These are phyloP conservation scores for maize (Zea mays) DNA, from an alignment of 176 grass and related monocot species.

Conservation along the genomic window Zm-B73-REFERENCE-NAM-5.0 NC_050098.1:59445001-59445500, in stretches of 20 bases:
- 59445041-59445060: conserved; percentile 72
- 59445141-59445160: conserved; percentile 71
- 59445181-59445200: conserved; percentile 73
- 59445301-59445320: conserved; percentile 74
- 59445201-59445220: conserved; percentile 63
- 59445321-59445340: conserved; percentile 66
- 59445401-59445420: conserved; percentile 63
- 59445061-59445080: conserved; percentile 62
- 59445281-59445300: conserved; percentile 87
- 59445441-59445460: conserved; percentile 77
- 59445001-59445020: conserved; percentile 66
- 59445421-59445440: conserved; percentile 68
- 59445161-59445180: conserved; percentile 68
- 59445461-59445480: conserved; percentile 72
- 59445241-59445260: conserved; percentile 74
- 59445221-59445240: conserved; percentile 90
- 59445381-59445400: conserved; percentile 68
- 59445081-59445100: conserved; percentile 69
- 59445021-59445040: conserved; percentile 78
- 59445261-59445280: conserved; percentile 80
- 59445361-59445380: conserved; percentile 68
- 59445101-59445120: conserved; percentile 76
- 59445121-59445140: conserved; percentile 52
- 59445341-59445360: conserved; percentile 74
- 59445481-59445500: conserved; percentile 77